phyloP scores from a whole-genome alignment of 2,329 filamentous ascomycete genomes.

The Neofusicoccum umdonicola region DNA sequence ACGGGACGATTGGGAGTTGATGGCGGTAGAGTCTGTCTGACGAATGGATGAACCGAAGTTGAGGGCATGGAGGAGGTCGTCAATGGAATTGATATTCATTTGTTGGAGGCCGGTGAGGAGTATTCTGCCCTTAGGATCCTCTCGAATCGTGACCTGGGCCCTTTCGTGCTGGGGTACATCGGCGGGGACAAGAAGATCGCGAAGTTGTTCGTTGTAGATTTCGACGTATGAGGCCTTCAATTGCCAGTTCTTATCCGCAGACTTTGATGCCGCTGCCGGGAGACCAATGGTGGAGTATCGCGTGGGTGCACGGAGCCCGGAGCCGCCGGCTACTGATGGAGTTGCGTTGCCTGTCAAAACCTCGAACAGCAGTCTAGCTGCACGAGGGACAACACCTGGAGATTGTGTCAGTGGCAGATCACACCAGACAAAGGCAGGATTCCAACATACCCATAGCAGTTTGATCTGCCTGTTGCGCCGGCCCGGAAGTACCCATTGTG shows the following conservation, averaged over 20 bases:
- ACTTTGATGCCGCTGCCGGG: conserved; percentile 41
- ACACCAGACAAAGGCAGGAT: neutral
- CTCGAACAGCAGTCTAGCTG: conserved; percentile 82
- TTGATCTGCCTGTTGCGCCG: conserved; percentile 68
- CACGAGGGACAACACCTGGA: conserved; percentile 92
- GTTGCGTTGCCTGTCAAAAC: conserved; percentile 67
- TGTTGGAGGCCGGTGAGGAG: conserved; percentile 86
- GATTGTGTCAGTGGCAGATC: conserved; percentile 9
- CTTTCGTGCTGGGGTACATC: conserved; percentile 67
- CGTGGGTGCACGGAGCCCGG: conserved; percentile 75
- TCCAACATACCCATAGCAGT: conserved; percentile 71
- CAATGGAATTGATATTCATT: conserved; percentile 83
- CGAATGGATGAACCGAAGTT: conserved; percentile 92
- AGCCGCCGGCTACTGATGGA: conserved; percentile 56
- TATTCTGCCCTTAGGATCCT: conserved; percentile 93
- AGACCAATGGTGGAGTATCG: conserved; percentile 67
- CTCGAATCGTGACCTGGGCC: conserved; percentile 80
- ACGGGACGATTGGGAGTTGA: conserved; percentile 95
- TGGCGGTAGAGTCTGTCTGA: conserved; percentile 94
- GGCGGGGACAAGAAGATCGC: conserved; percentile 84
- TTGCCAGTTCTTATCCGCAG: conserved; percentile 76
- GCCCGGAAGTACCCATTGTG: conserved; percentile 95
- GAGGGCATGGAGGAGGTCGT: conserved; percentile 84
- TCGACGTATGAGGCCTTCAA: conserved; percentile 89
- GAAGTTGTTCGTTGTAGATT: conserved; percentile 96